Evolutionary conservation across 805 yeast species (phyloP), one percentile per base, ranked within the genome.

Genomic region (Candida corydali): DNA sequence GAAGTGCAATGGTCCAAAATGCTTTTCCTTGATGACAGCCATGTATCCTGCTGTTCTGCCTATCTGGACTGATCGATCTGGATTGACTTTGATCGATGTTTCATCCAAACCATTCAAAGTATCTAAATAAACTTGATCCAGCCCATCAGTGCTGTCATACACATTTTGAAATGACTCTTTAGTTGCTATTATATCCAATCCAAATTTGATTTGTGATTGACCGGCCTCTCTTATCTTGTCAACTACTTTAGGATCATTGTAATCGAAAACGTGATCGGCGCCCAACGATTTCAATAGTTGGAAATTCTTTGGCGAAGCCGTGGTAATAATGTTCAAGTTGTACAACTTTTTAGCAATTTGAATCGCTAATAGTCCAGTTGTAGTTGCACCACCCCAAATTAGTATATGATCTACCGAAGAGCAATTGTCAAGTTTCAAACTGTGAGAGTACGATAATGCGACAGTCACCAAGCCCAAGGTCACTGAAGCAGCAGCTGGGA

Each of bases 401-500:
- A 61, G 46, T 31, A 61, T 44, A 33, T 22, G 41, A 22, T 45
- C 47, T 16, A 32, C 39, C 34, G 54, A 50, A 7, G 31, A 26
- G 4, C 37, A 30, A 38, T 49, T 42, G 34, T 49, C 30, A 22
- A 62, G 36, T 15, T 57, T 56, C 25, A 76, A 26, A 29, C 57
- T 53, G 46, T 59, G 55, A 37, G 48, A 47, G 33, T 63, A 65
- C 14, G 68, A 59, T 39, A 51, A 49, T 20, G 70, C 76, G 12
- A 73, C 65, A 3, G 86, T 81, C 34, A 58, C 61, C 32, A 75
- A 50, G 12, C 79, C 70, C 35, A 78, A 61, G 20, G 82, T 74
- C 24, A 78, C 51, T 8, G 82, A 60, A 3, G 84, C 80, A n/a
- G 86, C 86, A 43, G 70, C 83, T 59, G 81, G 87, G 47, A 66